Evolutionary conservation across 345 rosid species (phyloP).

Genomic region (Populus davidiana): DNA sequence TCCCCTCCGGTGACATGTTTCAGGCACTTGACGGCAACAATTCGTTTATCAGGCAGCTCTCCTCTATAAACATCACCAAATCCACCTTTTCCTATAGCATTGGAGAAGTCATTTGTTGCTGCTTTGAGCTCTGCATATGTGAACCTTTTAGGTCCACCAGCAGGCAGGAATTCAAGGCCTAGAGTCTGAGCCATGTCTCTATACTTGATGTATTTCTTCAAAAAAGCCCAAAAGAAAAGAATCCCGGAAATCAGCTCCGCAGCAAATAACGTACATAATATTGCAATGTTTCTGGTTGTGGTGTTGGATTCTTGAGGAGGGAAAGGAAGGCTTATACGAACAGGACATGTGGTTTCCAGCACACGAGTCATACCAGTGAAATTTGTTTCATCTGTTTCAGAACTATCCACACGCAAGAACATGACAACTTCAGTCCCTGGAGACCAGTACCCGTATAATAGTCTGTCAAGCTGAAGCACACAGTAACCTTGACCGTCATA

Average conservation of each 20-base stretch:
- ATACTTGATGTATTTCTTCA: slow-evolving; percentile 63
- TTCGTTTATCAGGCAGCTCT: slow-evolving; percentile 51
- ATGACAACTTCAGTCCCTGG: slow-evolving; percentile 44
- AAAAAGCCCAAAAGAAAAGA: slow-evolving; percentile 52
- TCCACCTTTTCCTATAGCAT: slow-evolving; percentile 57
- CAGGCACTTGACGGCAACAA: slow-evolving; percentile 64
- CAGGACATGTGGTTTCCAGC: slow-evolving; percentile 57
- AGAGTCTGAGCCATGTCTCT: slow-evolving; percentile 70
- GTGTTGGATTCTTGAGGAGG: slow-evolving; percentile 52
- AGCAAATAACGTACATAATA: slow-evolving; percentile 54
- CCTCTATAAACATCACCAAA: slow-evolving; percentile 71
- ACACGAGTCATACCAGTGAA: slow-evolving; percentile 52
- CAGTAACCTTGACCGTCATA: slow-evolving; percentile 54
- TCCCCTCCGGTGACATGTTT: slow-evolving; percentile 59
- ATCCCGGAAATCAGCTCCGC: slow-evolving; percentile 59
- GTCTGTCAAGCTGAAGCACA: slow-evolving; percentile 36
- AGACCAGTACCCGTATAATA: slow-evolving; percentile 58
- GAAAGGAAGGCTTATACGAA: slow-evolving; percentile 48
- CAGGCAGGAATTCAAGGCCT: slow-evolving; percentile 64
- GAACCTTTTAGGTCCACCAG: slow-evolving; percentile 68
- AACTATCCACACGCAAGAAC: slow-evolving; percentile 45
- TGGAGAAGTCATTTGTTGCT: slow-evolving; percentile 50
- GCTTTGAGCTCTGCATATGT: slow-evolving; percentile 49
- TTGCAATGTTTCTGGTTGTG: slow-evolving; percentile 46
- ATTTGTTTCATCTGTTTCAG: slow-evolving; percentile 34